Evolutionary conservation across 169 alveolate species (phyloP).

Genomic region (Plasmodium fragile): DNA sequence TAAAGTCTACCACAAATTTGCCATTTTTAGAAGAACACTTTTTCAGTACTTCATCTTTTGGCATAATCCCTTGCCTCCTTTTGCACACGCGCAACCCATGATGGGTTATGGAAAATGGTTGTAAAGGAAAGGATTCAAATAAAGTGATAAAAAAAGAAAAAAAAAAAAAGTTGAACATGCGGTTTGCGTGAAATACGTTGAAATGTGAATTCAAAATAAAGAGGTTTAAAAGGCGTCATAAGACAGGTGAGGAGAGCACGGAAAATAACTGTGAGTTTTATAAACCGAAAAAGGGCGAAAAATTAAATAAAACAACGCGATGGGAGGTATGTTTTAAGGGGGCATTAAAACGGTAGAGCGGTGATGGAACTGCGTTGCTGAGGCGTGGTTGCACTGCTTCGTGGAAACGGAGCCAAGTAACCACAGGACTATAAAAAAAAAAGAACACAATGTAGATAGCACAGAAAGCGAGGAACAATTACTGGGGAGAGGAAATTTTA

Average conservation of each 20-base stretch:
- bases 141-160: not conserved
- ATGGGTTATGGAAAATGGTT: not conserved
- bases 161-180: not conserved
- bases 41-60: conserved; percentile 5
- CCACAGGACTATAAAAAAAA: not conserved
- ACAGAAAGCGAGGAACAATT: not conserved
- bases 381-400: not conserved
- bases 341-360: not conserved
- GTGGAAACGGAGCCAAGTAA: not conserved
- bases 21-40: conserved; percentile 7
- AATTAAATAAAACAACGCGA: not conserved
- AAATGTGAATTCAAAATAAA: not conserved
- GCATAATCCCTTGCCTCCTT: not conserved
- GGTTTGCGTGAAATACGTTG: not conserved
- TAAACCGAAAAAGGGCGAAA: not conserved
- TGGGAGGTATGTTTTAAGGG: not conserved
- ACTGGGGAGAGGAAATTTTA: not conserved
- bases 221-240: not conserved
- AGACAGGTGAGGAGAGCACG: not conserved
- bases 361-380: not conserved
- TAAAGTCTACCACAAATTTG: not conserved
- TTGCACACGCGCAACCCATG: not conserved
- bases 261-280: not conserved
- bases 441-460: not conserved
- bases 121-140: not conserved